These are phyloP conservation scores for Pinus taeda DNA, from an alignment of 75 land plant species.

Conservation along the genomic window DNA sequence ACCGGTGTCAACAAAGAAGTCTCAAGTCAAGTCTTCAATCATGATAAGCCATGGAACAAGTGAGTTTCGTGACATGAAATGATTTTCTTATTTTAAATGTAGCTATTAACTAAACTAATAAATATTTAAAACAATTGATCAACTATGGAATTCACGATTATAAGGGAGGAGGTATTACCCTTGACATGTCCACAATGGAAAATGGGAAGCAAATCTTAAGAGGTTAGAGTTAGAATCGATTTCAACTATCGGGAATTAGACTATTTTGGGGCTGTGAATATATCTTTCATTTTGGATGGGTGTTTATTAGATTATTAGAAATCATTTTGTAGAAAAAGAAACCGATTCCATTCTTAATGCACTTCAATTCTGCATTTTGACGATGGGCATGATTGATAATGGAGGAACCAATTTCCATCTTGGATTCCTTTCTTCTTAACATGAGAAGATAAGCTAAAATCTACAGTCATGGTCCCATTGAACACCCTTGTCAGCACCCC, in stretches of 20 bases:
- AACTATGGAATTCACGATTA: background rate
- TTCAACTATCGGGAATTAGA: slow-evolving; percentile 45
- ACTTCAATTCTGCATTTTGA: slow-evolving; percentile 84
- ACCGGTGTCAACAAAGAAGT: background rate
- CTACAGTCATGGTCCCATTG: no score
- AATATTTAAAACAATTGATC: background rate
- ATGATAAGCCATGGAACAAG: no score
- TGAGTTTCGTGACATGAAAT: background rate
- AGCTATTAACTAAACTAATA: background rate
- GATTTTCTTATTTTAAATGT: background rate
- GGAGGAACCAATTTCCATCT: slow-evolving; percentile 24
- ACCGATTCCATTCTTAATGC: slow-evolving; percentile 77
- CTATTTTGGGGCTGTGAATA: slow-evolving; percentile 33
- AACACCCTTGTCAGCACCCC: no score
- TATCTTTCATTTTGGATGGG: slow-evolving; percentile 61
- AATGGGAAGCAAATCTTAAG: slow-evolving; percentile 1
- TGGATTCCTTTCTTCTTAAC: no score
- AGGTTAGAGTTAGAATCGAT: slow-evolving; percentile 10
- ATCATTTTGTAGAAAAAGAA: slow-evolving; percentile 35
- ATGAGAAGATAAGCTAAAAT: no score
- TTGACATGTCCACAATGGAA: slow-evolving; percentile 48
- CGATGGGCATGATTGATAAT: slow-evolving; percentile 93
- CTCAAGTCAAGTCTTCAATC: no score
- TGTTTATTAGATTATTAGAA: slow-evolving; percentile 37
- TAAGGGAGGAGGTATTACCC: slow-evolving; percentile 36